These are phyloP conservation scores for Adiantum capillusveneris DNA, from an alignment of 75 land plant species.

Conservation along the genomic window DNA sequence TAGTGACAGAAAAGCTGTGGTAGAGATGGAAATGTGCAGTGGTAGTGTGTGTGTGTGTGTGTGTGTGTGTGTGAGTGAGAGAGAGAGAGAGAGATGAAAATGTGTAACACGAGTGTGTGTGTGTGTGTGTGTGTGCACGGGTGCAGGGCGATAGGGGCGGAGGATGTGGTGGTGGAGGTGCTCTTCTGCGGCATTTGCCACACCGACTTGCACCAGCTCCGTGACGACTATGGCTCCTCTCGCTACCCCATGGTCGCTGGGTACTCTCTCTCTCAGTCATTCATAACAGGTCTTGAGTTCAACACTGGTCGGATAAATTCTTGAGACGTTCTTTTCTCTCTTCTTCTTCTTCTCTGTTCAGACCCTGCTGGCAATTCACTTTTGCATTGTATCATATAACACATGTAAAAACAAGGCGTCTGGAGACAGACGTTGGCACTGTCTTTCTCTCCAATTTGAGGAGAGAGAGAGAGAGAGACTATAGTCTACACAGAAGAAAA, in stretches of 20 bases:
- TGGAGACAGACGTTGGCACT: too few relatives aligned
- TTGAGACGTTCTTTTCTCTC: too few relatives aligned
- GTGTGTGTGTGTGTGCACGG: background rate
- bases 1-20: background rate
- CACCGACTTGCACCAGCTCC: conserved; percentile 64
- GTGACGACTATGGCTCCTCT: conserved; percentile 62
- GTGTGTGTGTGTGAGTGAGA: background rate
- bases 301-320: too few relatives aligned
- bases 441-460: too few relatives aligned
- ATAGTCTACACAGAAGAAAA: too few relatives aligned
- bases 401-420: too few relatives aligned
- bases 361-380: too few relatives aligned
- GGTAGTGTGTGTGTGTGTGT: background rate
- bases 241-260: conserved; percentile 91
- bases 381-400: too few relatives aligned
- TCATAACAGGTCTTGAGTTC: conserved; percentile 3
- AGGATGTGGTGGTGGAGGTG: conserved; percentile 62
- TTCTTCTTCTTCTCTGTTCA: too few relatives aligned
- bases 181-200: conserved; percentile 81
- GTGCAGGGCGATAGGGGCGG: conserved; percentile 48
- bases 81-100: background rate
- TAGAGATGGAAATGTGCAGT: background rate
- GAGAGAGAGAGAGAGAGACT: too few relatives aligned
- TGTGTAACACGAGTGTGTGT: background rate
- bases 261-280: conserved; percentile 17